A percentile compares a stretch with the other conserved stretches of the same genome.
phyloP scores from a whole-genome alignment of 106 monocot genomes.

The Triglochin maritima region DNA sequence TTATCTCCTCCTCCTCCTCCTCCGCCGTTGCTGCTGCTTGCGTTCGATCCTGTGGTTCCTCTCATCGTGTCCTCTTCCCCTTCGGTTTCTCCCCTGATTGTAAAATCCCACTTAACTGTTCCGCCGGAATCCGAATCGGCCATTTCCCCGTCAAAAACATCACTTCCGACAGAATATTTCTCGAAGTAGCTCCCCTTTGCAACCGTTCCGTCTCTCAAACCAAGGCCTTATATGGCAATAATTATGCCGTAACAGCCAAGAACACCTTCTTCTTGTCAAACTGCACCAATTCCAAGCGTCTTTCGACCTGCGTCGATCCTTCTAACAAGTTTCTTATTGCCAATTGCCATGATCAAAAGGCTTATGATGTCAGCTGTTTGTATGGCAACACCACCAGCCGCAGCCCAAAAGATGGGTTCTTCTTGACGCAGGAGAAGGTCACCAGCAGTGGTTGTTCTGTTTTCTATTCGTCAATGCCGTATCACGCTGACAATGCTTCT shows the following conservation, averaged over 20 bases:
- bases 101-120: slow-evolving; percentile 28
- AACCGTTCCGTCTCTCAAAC: slow-evolving; percentile 8
- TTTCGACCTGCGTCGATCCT: slow-evolving; percentile 5
- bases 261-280: slow-evolving; percentile 24
- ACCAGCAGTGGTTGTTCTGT: neutral
- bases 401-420: neutral
- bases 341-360: neutral
- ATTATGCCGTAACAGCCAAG: slow-evolving; percentile 17
- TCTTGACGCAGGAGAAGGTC: neutral
- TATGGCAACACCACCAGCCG: neutral
- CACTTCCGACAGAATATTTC: slow-evolving; percentile 6
- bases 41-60: slow-evolving; percentile 22
- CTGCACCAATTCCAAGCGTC: slow-evolving; percentile 2
- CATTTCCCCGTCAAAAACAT: slow-evolving; percentile 11
- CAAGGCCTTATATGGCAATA: slow-evolving; percentile 4
- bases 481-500: neutral
- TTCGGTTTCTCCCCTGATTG: slow-evolving; percentile 48
- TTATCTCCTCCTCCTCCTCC: neutral
- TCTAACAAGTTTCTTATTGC: neutral
- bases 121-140: neutral
- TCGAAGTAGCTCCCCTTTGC: slow-evolving; percentile 19
- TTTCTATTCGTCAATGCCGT: slow-evolving; percentile 10
- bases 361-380: slow-evolving; percentile 1
- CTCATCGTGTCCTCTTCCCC: slow-evolving; percentile 34
- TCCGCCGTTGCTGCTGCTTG: neutral